Conservation (phyloP, 306 rosid species). For the Hylodesmum podocarpum region DNA sequence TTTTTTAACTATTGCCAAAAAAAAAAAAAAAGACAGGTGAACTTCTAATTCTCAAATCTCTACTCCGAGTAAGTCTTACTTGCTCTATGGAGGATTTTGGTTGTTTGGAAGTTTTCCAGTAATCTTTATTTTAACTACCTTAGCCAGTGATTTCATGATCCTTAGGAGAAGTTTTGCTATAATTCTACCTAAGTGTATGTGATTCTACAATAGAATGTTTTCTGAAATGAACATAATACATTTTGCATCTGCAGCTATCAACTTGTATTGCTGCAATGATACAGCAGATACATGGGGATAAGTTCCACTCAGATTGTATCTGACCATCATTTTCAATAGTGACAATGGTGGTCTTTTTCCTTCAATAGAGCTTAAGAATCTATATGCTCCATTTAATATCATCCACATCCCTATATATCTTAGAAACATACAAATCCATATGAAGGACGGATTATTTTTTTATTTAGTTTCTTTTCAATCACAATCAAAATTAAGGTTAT, state of each 20-base stretch:
- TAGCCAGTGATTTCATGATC: neutral
- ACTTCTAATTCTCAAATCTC: neutral
- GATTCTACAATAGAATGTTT: constrained; percentile 9
- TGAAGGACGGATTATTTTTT: neutral
- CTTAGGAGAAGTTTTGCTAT: neutral
- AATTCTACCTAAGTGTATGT: neutral
- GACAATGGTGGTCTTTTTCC: constrained; percentile 41
- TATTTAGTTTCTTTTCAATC: neutral
- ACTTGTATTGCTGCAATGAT: no score
- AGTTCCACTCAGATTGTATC: constrained; percentile 36
- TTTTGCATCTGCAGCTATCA: constrained; percentile 38
- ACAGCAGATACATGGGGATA: constrained; percentile 32
- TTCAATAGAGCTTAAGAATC: constrained; percentile 52
- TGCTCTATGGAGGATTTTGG: neutral
- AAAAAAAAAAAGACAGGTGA: neutral
- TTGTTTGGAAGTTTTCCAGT: neutral
- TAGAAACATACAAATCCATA: neutral
- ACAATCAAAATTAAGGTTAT: neutral
- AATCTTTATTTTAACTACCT: neutral
- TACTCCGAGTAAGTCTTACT: neutral
- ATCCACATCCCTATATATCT: constrained; percentile 33
- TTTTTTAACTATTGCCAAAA: constrained; percentile 1
- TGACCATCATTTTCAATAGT: constrained; percentile 39
- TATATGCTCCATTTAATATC: constrained; percentile 44
- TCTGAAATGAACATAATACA: constrained; percentile 30